Evolutionary conservation across 352 stramenopile species (phyloP).

Genomic region (Pythium sukuiense): DNA sequence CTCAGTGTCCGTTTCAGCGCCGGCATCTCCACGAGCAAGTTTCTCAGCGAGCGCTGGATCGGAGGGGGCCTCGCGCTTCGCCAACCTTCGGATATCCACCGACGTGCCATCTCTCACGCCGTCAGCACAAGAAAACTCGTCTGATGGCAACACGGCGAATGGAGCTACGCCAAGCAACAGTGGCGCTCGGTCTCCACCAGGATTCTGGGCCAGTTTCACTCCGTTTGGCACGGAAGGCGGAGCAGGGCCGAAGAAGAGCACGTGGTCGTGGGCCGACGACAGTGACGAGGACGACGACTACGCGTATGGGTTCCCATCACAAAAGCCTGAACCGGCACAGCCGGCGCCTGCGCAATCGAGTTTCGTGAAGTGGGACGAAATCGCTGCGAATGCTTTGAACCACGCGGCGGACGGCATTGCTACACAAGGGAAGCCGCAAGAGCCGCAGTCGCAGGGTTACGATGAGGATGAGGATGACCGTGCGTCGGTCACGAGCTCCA

Average conservation of each 20-base stretch:
- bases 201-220: constrained; percentile 77
- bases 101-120: constrained; percentile 25
- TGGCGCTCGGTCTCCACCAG: constrained; percentile 59
- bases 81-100: constrained; percentile 57
- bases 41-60: background rate
- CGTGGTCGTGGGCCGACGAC: constrained; percentile 41
- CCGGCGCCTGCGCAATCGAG: constrained; percentile 21
- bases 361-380: constrained; percentile 55
- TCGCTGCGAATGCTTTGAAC: constrained; percentile 54
- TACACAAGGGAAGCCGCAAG: background rate
- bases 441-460: constrained; percentile 26
- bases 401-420: constrained; percentile 35
- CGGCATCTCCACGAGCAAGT: background rate
- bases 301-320: constrained; percentile 14
- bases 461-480: constrained; percentile 22
- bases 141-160: constrained; percentile 20
- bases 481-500: constrained; percentile 27
- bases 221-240: constrained; percentile 50
- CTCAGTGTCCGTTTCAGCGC: background rate
- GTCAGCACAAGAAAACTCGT: constrained; percentile 3
- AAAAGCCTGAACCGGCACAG: constrained; percentile 2
- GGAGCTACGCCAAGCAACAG: constrained; percentile 37
- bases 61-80: constrained; percentile 17
- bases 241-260: constrained; percentile 6
- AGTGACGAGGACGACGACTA: constrained; percentile 51